A percentile compares a stretch with the other conserved stretches of the same genome.
These are phyloP conservation scores for Seminavis robusta DNA, from an alignment of 108 stramenopile species.

Conservation along the genomic window DNA sequence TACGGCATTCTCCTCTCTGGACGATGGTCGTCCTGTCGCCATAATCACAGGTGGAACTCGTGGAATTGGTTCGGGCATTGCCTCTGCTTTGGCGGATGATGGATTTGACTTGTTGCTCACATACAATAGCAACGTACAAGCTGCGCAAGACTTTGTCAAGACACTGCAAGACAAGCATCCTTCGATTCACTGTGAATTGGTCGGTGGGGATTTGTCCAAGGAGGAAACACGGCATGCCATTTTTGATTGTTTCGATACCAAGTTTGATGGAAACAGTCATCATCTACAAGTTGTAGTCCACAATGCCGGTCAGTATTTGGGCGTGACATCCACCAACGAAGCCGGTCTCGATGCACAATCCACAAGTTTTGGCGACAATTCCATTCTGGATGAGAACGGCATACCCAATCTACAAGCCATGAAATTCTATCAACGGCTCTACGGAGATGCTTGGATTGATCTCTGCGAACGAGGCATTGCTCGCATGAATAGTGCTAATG, in stretches of 20 bases:
- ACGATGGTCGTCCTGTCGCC: conserved; percentile 13
- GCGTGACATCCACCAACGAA: conserved; percentile 13
- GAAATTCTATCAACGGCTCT: conserved; percentile 18
- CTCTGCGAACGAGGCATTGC: conserved; percentile 20
- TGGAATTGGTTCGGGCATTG: conserved; percentile 23
- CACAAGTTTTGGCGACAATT: conserved; percentile 18
- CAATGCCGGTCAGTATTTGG: conserved; percentile 39
- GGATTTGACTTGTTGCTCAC: conserved; percentile 15
- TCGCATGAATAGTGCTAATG: conserved; percentile 10
- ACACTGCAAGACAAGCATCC: conserved; percentile 8
- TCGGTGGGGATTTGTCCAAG: conserved; percentile 23
- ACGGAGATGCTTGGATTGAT: conserved; percentile 28
- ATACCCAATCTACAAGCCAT: not conserved
- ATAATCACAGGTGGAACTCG: conserved; percentile 31
- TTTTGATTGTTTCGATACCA: conserved; percentile 15
- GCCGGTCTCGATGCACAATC: conserved; percentile 5
- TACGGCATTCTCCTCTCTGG: no score
- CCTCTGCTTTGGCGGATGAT: conserved; percentile 1
- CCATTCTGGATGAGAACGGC: conserved; percentile 13
- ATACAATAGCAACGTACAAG: conserved; percentile 15
- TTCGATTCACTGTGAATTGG: conserved; percentile 1
- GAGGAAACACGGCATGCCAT: conserved; percentile 10
- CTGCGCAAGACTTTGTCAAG: conserved; percentile 13
- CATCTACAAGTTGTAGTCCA: conserved; percentile 17
- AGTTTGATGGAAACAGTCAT: not conserved